Conservation (phyloP, 78 protist genomes). For the Chrysochromulina tobinii region DNA sequence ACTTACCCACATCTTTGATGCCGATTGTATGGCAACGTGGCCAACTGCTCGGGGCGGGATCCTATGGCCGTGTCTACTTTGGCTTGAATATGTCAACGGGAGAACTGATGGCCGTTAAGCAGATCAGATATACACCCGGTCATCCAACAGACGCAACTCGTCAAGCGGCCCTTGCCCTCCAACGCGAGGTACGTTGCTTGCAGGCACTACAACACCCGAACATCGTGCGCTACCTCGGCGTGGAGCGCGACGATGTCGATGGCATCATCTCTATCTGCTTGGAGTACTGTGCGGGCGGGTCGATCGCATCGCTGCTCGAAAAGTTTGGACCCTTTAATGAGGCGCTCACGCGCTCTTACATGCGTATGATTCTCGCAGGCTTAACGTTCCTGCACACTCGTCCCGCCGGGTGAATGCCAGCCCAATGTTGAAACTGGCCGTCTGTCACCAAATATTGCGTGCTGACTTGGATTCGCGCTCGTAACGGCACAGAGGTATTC, state of each 20-base stretch:
- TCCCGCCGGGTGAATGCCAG: too few relatives aligned
- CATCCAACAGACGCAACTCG: too few relatives aligned
- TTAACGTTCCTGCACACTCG: background rate
- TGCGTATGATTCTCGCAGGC: background rate
- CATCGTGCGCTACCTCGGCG: constrained; percentile 67
- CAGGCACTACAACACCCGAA: constrained; percentile 33
- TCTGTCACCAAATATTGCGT: too few relatives aligned
- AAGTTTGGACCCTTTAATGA: background rate
- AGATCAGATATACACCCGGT: background rate
- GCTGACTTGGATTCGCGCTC: too few relatives aligned
- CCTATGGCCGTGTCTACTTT: constrained; percentile 62
- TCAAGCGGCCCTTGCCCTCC: constrained; percentile 5
- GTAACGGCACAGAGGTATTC: too few relatives aligned
- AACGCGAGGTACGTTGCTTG: constrained; percentile 25
- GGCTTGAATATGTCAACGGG: constrained; percentile 35
- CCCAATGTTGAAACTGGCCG: background rate
- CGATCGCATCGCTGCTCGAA: constrained; percentile 7
- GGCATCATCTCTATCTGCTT: constrained; percentile 9
- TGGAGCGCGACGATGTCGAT: constrained; percentile 3
- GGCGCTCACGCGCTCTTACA: background rate
- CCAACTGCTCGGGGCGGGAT: constrained; percentile 61
- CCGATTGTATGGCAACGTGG: constrained; percentile 56
- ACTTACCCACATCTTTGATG: too few relatives aligned
- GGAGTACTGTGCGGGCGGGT: constrained; percentile 52
- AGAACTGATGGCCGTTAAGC: constrained; percentile 1